Base-by-base conservation (phyloP, 78 protist species). In the Chrysochromulina tobinii region DNA sequence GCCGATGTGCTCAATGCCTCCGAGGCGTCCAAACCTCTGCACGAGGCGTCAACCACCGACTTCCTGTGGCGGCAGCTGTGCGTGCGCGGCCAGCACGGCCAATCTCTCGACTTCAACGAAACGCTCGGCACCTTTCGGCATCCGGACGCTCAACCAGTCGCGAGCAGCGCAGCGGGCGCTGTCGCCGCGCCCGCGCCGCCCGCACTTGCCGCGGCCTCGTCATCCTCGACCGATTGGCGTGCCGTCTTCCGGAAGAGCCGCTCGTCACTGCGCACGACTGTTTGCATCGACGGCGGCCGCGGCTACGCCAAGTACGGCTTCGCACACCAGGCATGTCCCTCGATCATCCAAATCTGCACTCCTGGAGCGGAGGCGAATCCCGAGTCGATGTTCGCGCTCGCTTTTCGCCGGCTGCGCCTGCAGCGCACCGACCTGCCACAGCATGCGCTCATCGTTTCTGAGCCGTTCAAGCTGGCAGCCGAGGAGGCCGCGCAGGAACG, bases 271-370 rank as follows among this genome's bases (percentile, higher is more conserved):
- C 14, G 38, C 27, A 11, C 6, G 58, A 75, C 83, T 2, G 9
- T 75, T 17, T 75, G 83, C 58, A 8, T 75, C 57, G 83, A 75
- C 83, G 21, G 11, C 27, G 83, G 83, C 25, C 83, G 83, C 83
- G 83, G 83, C 55, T 75, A 75, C 25, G 83, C 83, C 55, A 75
- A 75, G 77, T 68, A n/a, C 50, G 77, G 77, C 51, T 5, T 68
- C 21, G 77, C 77, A 5, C 1, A 6, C 27, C 23, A 57, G 25
- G 23, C 83, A 57, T 38, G 38, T 38, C 83, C 83, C 12, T 3
- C 54, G 12, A 50, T 50, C 23, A 6, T 75, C 58, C 83, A 75
- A 57, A 75, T 75, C 51, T 75, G 83, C 83, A 18, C 38, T 54
- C 83, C 83, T 1, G 8, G 23, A 54, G 55, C 83, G 14, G 83